Evolutionary conservation across 306 rosid species (phyloP), one percentile per base, ranked within the genome.

Genomic region (Sicyos edulis): DNA sequence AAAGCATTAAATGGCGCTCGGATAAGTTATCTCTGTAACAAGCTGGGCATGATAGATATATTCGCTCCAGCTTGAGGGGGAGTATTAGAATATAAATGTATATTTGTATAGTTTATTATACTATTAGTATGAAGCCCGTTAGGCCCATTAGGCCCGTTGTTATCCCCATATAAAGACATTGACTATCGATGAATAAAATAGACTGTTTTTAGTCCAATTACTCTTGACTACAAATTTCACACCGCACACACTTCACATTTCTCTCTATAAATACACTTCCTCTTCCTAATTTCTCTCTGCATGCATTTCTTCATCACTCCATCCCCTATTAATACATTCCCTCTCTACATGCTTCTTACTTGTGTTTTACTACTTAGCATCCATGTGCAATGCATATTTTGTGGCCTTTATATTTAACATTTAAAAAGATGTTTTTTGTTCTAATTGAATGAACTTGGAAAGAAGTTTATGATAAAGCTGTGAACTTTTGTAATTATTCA

Each of bases 291-390:
- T 15, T 40, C 26, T 54, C 24, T 8, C 26, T 17, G 19, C 24
- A 9, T 17, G n/a, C 29, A 42, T n/a, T 64, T 64, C 49, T 17
- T 64, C 71, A 10, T 32, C 68, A 61, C 22, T 63, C 29, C 52
- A 63, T 63, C 52, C 42, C 12, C 52, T 42, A 19, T 64, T 10
- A 19, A 20, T 12, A 21, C 50, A 14, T 42, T 17, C 0, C 19
- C 26, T 64, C 52, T 19, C 53, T 19, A 64, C 71, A 63, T n/a
- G 40, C 10, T 62, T 16, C 69, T 62, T 62, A 17, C 26, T 17
- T 9, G 15, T 62, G 69, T 34, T n/a, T 10, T 29, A 61, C 24
- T 34, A 34, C 24, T 62, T n/a, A 62, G 68, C 68, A 62, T 37
- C 9, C 32, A 42, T 52, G 53, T 2, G 70, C 70, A 64, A 42